Percentiles rank a stretch among this genome's conserved stretches.
Evolutionary conservation across 768 basidiomycete genomes (phyloP).

Genomic region (Sarcomyxa edulis): DNA sequence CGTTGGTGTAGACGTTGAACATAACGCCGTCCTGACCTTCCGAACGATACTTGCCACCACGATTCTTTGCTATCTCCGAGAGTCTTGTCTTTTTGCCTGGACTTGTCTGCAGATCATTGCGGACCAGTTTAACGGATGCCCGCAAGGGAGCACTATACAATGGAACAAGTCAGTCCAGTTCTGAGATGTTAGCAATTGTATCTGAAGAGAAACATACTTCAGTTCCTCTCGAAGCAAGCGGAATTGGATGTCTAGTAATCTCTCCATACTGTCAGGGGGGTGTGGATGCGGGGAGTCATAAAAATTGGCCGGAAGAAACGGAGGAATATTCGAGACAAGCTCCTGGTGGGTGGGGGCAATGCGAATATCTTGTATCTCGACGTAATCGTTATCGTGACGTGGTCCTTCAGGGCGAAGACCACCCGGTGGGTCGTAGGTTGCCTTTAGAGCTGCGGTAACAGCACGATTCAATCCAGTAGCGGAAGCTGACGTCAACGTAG

Average conservation of each 20-base stretch:
- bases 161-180: conserved; percentile 1
- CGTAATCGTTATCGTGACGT: conserved; percentile 66
- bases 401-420: conserved; percentile 39
- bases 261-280: conserved; percentile 53
- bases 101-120: conserved; percentile 33
- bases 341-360: conserved; percentile 70
- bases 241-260: conserved; percentile 69
- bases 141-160: conserved; percentile 45
- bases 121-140: conserved; percentile 41
- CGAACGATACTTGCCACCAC: conserved; percentile 56
- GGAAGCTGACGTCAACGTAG: neutral
- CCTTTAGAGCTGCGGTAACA: conserved; percentile 29
- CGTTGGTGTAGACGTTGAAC: conserved; percentile 60
- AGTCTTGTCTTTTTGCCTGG: conserved; percentile 29
- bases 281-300: conserved; percentile 59
- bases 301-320: conserved; percentile 61
- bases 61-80: conserved; percentile 36
- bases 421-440: conserved; percentile 53
- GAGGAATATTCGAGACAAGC: conserved; percentile 38
- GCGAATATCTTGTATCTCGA: conserved; percentile 52
- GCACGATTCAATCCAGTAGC: conserved; percentile 19
- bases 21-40: conserved; percentile 42
- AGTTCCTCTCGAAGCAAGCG: conserved; percentile 71
- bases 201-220: conserved; percentile 33
- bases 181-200: neutral